Percentiles rank a stretch among this genome's conserved stretches.
Conservation (phyloP, 306 rosid genomes). For the Trichosanthes cucumerina region DNA sequence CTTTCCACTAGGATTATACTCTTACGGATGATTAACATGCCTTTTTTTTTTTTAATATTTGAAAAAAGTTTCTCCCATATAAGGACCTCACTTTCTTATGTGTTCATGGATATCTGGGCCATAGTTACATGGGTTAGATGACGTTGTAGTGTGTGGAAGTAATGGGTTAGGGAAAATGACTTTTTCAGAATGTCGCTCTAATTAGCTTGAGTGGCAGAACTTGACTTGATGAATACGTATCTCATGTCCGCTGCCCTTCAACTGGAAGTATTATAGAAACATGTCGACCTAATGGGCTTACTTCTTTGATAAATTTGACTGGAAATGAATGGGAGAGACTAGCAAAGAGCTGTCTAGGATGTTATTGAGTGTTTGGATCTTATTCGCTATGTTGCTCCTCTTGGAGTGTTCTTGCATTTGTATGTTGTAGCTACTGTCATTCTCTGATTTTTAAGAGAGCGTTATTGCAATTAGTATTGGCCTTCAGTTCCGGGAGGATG, state of each 20-base stretch:
- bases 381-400: not conserved
- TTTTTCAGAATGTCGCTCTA: not conserved
- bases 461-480: not conserved
- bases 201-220: not conserved
- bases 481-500: not conserved
- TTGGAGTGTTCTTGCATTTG: not conserved
- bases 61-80: not conserved
- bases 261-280: not conserved
- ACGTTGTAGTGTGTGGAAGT: not conserved
- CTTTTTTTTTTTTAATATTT: not conserved
- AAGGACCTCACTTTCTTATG: not conserved
- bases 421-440: not conserved
- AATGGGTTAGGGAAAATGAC: not conserved
- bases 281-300: not conserved
- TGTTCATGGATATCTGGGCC: not conserved
- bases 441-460: not conserved
- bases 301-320: not conserved
- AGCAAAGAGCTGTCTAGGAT: not conserved
- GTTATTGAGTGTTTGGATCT: not conserved
- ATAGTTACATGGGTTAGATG: not conserved
- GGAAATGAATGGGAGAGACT: not conserved
- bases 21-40: not conserved
- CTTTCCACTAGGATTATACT: not conserved
- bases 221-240: not conserved
- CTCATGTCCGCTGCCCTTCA: not conserved